Conservation (phyloP, 164 flowering plant genomes). For the Stephania cephalantha region DNA sequence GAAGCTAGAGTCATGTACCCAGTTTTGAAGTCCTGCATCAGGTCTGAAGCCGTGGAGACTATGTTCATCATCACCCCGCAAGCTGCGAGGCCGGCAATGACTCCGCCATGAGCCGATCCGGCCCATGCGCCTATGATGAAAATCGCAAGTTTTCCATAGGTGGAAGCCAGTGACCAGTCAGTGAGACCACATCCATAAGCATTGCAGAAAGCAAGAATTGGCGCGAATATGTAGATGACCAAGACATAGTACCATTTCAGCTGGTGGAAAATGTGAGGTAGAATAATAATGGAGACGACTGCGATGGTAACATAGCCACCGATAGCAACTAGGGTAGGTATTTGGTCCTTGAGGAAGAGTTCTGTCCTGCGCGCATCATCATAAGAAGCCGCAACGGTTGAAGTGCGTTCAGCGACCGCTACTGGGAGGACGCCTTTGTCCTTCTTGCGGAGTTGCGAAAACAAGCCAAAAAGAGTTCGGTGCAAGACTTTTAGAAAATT, state of each 20-base stretch:
- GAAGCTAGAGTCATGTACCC: constrained; percentile 58
- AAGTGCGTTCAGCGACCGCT: constrained; percentile 9
- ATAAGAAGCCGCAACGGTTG: constrained; percentile 16
- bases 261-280: constrained; percentile 39
- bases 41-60: constrained; percentile 55
- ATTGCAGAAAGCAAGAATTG: constrained; percentile 50
- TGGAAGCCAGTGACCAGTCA: constrained; percentile 56
- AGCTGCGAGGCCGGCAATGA: constrained; percentile 56
- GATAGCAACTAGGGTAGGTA: constrained; percentile 35
- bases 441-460: constrained; percentile 16
- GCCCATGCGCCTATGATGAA: constrained; percentile 55
- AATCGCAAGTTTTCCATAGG: constrained; percentile 58
- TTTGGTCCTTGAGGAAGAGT: constrained; percentile 40
- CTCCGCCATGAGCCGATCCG: constrained; percentile 47
- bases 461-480: constrained; percentile 14
- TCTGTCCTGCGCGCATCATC: constrained; percentile 37
- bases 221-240: constrained; percentile 43
- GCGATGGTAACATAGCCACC: constrained; percentile 35
- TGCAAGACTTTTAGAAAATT: constrained; percentile 29
- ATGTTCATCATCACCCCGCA: constrained; percentile 68
- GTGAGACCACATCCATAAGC: constrained; percentile 60
- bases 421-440: constrained; percentile 20
- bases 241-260: constrained; percentile 44
- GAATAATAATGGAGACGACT: constrained; percentile 20
- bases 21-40: constrained; percentile 55